Evolutionary conservation across 2,329 filamentous ascomycete genomes (phyloP).

Genomic region (Colletotrichum gigasporum): DNA sequence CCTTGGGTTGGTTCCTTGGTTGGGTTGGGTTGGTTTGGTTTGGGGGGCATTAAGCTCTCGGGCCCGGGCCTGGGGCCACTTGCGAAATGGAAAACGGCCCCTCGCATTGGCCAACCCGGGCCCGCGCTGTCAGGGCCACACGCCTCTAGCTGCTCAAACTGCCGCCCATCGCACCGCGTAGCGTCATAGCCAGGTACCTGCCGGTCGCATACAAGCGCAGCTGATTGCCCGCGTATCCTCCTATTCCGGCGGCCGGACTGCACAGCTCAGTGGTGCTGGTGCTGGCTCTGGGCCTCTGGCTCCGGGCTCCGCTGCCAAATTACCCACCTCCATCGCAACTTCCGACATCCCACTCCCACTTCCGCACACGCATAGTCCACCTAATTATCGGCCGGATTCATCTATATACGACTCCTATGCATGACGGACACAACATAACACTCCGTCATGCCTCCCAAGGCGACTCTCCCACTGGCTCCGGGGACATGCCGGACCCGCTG

Average conservation of each 20-base stretch:
- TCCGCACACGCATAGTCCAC: constrained; percentile 14
- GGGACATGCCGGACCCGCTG: constrained; percentile 2
- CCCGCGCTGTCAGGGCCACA: neutral
- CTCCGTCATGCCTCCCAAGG: constrained; percentile 9
- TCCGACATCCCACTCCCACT: constrained; percentile 17
- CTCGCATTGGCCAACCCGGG: constrained; percentile 18
- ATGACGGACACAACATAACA: neutral
- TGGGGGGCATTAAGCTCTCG: constrained; percentile 25
- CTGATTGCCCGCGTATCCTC: neutral
- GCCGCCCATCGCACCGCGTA: neutral
- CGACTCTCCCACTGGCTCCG: neutral
- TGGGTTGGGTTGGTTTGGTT: too few species aligned
- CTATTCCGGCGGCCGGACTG: neutral
- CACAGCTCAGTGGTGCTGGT: too few species aligned
- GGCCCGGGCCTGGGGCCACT: constrained; percentile 3
- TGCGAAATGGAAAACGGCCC: constrained; percentile 6
- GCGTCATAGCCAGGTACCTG: neutral
- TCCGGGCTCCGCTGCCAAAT: too few species aligned
- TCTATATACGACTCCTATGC: constrained; percentile 13
- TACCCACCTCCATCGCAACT: constrained; percentile 16
- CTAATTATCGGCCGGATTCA: constrained; percentile 24
- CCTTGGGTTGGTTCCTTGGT: neutral
- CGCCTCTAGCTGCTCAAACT: neutral
- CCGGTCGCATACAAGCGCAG: too few species aligned
- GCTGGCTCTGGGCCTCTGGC: too few species aligned